These are phyloP conservation scores for Pichia gijzeniarum DNA, from an alignment of 805 yeast genomes.

Conservation along the genomic window DNA sequence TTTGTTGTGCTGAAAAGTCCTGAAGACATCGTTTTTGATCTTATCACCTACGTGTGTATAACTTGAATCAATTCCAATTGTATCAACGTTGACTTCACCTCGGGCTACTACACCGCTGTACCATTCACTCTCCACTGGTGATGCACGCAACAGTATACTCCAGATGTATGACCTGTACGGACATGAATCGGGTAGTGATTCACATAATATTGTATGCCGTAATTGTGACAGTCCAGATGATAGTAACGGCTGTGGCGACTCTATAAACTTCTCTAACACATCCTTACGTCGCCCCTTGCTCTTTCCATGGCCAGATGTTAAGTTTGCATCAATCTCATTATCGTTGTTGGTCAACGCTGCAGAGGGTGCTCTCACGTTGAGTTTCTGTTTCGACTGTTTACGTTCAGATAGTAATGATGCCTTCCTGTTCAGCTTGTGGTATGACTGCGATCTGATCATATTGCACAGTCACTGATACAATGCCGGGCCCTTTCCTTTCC, in stretches of 20 bases:
- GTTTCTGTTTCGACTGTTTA: conserved; percentile 7
- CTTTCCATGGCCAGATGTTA: conserved; percentile 2
- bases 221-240: conserved; percentile 47
- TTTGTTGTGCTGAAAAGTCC: conserved; percentile 74
- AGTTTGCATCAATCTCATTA: not conserved
- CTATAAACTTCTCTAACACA: conserved; percentile 45
- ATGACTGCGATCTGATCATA: conserved; percentile 3
- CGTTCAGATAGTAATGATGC: not conserved
- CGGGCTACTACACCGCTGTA: conserved; percentile 48
- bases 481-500: too few species aligned
- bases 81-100: conserved; percentile 36
- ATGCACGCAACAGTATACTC: conserved; percentile 66
- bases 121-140: conserved; percentile 47
- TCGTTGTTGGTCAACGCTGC: not conserved
- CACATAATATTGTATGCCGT: conserved; percentile 44
- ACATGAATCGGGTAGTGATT: conserved; percentile 39
- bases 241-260: conserved; percentile 38
- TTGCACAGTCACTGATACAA: not conserved
- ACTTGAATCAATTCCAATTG: conserved; percentile 4
- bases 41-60: conserved; percentile 51
- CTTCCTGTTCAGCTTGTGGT: conserved; percentile 4
- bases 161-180: conserved; percentile 73
- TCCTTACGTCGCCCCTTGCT: conserved; percentile 41
- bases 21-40: conserved; percentile 77
- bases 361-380: not conserved